Base-by-base conservation (phyloP, 345 rosid species). In the Heritiera littoralis region DNA sequence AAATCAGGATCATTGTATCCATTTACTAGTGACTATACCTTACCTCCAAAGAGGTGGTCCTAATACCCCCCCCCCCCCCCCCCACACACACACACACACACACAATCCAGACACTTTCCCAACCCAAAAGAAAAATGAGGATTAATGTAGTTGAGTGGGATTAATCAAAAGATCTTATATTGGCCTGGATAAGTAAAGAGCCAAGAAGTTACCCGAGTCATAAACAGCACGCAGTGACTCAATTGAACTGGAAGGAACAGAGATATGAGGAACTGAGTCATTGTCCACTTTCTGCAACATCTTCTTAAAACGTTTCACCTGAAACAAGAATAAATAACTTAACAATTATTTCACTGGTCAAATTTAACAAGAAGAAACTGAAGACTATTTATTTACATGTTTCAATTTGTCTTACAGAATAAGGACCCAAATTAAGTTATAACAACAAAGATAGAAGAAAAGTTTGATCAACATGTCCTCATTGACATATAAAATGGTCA, bases 241-340 rank as follows among this genome's bases (percentile, higher is more conserved):
- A 0, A 94, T 71, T 66, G 88, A 87, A 66, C 76, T 8, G 8
- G 91, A 77, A 32, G 89, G 86, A 80, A 96, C 70, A 23, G 91
- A 59, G 80, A 88, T 83, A 75, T 54, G 80, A 56, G 93, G 88
- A 85, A 93, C 92, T 14, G 92, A 86, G 72, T 84, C 85, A 69
- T 76, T 87, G 80, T 88, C 92, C 63, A 90, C 95, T 87, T 94
- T 94, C 88, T 81, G 89, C 74, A 94, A 78, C 79, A 92, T 58
- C 86, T 89, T 91, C 78, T 86, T 84, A 84, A 96, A 94, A 48
- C 92, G 93, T 80, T 84, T 94, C 55, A 89, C 93, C 98, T 94
- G 88, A 82, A 87, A 87, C 61, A 65, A 51, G 48, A 51, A 76
- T 6, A 76, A 5, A 64, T 49, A 18, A 64, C 11, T 65, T 28